These are phyloP conservation scores for Kurtzmaniella quercitrusa DNA, from an alignment of 1,139 yeast genomes.

Conservation along the genomic window DNA sequence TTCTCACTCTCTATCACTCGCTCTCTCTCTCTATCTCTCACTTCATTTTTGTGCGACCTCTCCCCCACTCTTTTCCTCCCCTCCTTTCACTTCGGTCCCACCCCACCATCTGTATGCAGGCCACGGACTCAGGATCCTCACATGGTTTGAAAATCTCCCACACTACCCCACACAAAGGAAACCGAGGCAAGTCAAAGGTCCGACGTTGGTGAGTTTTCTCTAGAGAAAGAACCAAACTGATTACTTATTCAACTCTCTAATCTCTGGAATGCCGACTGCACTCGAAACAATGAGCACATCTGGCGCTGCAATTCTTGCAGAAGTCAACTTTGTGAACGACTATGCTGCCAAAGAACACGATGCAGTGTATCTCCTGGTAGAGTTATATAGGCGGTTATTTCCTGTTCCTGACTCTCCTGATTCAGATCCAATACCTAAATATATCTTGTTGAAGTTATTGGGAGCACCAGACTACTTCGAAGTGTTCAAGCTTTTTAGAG, in stretches of 20 bases:
- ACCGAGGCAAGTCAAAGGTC: constrained; percentile 1
- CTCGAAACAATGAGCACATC: constrained; percentile 12
- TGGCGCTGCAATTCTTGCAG: constrained; percentile 20
- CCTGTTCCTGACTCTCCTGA: constrained; percentile 17
- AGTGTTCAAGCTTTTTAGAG: constrained; percentile 31
- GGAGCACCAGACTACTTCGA: constrained; percentile 45
- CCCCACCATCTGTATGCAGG: background rate
- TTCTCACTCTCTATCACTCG: too few relatives aligned
- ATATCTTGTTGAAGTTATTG: constrained; percentile 32
- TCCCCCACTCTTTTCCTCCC: too few relatives aligned
- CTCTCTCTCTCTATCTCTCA: too few relatives aligned
- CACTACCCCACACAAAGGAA: background rate
- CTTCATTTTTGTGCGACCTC: too few relatives aligned
- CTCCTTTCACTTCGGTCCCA: too few relatives aligned
- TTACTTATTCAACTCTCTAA: background rate
- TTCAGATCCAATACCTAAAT: constrained; percentile 11
- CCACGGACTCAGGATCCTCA: background rate
- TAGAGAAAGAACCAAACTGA: background rate
- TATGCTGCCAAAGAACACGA: constrained; percentile 24
- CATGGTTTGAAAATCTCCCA: background rate
- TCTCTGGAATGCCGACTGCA: constrained; percentile 2
- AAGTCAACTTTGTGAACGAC: constrained; percentile 31
- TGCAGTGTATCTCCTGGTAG: constrained; percentile 31
- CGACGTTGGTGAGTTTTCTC: background rate
- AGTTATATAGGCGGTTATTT: constrained; percentile 30